Base-by-base conservation (phyloP, 495 filamentous ascomycete genomes). In the Aspergillus haitiensis region DNA sequence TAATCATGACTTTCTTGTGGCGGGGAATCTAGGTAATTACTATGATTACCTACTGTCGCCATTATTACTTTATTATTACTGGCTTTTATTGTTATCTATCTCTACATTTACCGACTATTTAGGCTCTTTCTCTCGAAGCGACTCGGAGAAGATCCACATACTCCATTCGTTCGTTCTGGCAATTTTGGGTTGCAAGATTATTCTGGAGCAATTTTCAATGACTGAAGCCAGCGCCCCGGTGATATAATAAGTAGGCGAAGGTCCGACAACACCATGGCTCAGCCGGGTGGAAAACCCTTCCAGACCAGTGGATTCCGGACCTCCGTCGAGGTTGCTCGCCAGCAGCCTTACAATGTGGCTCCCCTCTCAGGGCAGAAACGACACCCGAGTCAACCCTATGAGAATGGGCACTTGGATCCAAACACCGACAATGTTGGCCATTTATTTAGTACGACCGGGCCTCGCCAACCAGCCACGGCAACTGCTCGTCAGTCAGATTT, bases 231-330 rank as follows among this genome's bases (percentile, higher is more conserved):
- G 48, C 34, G 32, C 46, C 47, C 44, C 51, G 18, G 36, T 15
- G 11, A 27, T 27, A 42, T 9, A 45, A 9, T 31, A 39, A 48
- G 12, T 48, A 39, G 33, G 50, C 35, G 27, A 48, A 48, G 21
- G 42, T 12, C 32, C 35, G 52, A 56, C 60, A 55, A 56, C 60
- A 60, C 56, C 53, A 74, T 72, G 70, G 70, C 70, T 49, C 63
- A 64, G 52, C 56, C 45, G 49, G 63, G 70, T 51, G 67, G 58
- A 39, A 65, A 68, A 42, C 57, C 68, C 35, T 56, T 73, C 34
- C 74, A 78, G 61, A 74, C 66, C 46, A 67, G 67, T 67, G 75
- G 74, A 58, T 78, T 79, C 59, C 70, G 74, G 55, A 83, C 81
- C 16, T 74, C 78, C 33, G 65, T 81, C 33, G 80, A 83, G 63